These are phyloP conservation scores for Ogataea hybrid DNA, from an alignment of 1,139 yeast species.

Conservation along the genomic window DNA sequence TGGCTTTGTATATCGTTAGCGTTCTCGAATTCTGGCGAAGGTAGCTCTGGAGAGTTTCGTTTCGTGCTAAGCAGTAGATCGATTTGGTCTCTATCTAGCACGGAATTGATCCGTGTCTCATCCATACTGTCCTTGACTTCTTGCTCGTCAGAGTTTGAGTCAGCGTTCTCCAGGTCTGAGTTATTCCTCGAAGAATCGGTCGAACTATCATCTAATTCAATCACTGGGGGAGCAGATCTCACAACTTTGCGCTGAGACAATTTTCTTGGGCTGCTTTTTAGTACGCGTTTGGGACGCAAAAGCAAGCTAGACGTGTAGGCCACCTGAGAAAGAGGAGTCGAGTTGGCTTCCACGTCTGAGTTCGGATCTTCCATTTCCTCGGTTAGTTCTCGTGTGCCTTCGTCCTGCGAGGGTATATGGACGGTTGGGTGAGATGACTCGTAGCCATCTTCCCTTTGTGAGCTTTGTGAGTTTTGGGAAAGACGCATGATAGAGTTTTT, in stretches of 20 bases:
- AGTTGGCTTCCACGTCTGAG: conserved; percentile 18
- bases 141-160: neutral
- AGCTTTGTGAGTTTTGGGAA: conserved; percentile 4
- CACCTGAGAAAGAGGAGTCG: conserved; percentile 10
- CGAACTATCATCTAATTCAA: conserved; percentile 9
- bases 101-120: conserved; percentile 2
- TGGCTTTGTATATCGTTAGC: conserved; percentile 8
- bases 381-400: neutral
- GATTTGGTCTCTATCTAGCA: conserved; percentile 1
- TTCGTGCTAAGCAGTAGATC: neutral
- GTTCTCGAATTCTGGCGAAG: conserved; percentile 12
- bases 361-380: conserved; percentile 2
- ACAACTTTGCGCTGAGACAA: neutral
- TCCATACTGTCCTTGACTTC: conserved; percentile 7
- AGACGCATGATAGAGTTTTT: neutral
- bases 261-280: neutral
- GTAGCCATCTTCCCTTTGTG: conserved; percentile 1
- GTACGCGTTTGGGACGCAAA: conserved; percentile 1
- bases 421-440: conserved; percentile 8
- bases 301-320: conserved; percentile 8
- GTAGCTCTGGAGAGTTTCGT: neutral
- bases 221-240: neutral
- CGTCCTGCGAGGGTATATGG: conserved; percentile 4
- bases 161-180: conserved; percentile 3
- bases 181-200: conserved; percentile 3